A percentile compares a stretch with the other conserved stretches of the same genome.
Evolutionary conservation across 1,284 basidiomycete species (phyloP).

Genomic region (Exobasidium cylindrosporum): DNA sequence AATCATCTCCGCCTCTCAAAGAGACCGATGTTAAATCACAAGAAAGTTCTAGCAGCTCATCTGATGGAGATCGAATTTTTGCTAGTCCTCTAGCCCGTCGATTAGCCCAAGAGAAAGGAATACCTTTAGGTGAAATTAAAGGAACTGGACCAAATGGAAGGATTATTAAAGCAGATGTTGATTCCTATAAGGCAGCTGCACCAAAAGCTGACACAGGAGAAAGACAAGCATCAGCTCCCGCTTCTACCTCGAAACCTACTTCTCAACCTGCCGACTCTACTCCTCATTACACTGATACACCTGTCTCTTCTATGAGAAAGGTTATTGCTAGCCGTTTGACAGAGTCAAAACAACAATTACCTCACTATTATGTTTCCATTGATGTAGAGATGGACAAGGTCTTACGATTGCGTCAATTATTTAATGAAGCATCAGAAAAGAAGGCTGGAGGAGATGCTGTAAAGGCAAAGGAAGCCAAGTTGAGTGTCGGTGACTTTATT

Average conservation of each 20-base stretch:
- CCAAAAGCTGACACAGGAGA: conserved; percentile 13
- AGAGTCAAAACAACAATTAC: conserved; percentile 87
- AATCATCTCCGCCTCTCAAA: conserved; percentile 14
- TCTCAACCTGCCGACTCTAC: conserved; percentile 31
- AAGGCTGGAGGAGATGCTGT: conserved; percentile 57
- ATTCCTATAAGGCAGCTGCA: conserved; percentile 65
- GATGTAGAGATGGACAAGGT: conserved; percentile 98
- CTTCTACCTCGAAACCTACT: conserved; percentile 22
- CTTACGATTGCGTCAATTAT: conserved; percentile 86
- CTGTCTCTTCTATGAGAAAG: conserved; percentile 91
- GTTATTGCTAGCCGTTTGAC: conserved; percentile 85
- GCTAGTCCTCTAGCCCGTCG: conserved; percentile 94
- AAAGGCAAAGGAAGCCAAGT: conserved; percentile 74
- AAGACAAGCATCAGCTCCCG: conserved; percentile 22
- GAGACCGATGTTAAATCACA: conserved; percentile 48
- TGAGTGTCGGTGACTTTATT: conserved; percentile 97
- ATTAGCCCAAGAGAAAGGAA: conserved; percentile 89
- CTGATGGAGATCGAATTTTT: conserved; percentile 64
- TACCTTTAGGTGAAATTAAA: conserved; percentile 86
- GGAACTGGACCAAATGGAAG: conserved; percentile 91
- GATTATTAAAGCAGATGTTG: conserved; percentile 89
- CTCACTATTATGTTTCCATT: conserved; percentile 96
- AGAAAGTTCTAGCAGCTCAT: conserved; percentile 22
- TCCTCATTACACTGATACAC: conserved; percentile 80
- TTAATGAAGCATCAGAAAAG: conserved; percentile 67